Evolutionary conservation across 1,139 yeast species (phyloP).

Genomic region (Groenewaldozyma sp.): DNA sequence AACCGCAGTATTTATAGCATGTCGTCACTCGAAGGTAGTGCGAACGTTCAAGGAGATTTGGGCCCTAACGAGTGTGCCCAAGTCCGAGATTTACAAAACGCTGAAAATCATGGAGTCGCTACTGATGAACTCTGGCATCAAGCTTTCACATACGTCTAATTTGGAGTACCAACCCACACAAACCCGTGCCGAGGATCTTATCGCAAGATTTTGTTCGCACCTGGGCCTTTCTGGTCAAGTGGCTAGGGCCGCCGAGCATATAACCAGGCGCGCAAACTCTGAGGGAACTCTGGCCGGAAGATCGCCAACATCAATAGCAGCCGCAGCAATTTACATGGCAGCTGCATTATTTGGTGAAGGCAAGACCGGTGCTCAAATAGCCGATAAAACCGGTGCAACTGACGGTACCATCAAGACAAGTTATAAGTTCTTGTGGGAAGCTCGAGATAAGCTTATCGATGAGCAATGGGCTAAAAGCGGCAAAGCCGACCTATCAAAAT

Average conservation of each 20-base stretch:
- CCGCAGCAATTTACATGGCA: constrained; percentile 94
- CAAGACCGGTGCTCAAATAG: constrained; percentile 64
- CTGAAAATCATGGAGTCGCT: constrained; percentile 74
- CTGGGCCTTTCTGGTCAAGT: constrained; percentile 78
- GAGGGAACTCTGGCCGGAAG: constrained; percentile 94
- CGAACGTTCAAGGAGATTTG: constrained; percentile 94
- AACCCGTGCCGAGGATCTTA: constrained; percentile 88
- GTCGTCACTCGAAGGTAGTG: constrained; percentile 89
- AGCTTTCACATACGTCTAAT: constrained; percentile 26
- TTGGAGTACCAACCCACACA: constrained; percentile 58
- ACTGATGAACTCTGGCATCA: constrained; percentile 33
- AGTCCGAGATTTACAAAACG: constrained; percentile 75
- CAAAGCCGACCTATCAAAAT: constrained; percentile 50
- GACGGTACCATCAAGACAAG: constrained; percentile 96
- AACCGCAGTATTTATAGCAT: constrained; percentile 89
- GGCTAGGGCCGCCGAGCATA: constrained; percentile 88
- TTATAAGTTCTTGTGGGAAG: constrained; percentile 73
- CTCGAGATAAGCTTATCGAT: constrained; percentile 62
- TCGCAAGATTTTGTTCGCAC: constrained; percentile 93
- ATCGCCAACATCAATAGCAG: constrained; percentile 95
- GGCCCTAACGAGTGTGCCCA: constrained; percentile 89
- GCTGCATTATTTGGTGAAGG: constrained; percentile 65
- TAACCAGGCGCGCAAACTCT: constrained; percentile 82
- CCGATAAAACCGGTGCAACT: constrained; percentile 94
- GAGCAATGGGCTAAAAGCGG: constrained; percentile 63